Evolutionary conservation across 2,329 filamentous ascomycete species (phyloP), one percentile per base, ranked within the genome.

Genomic region (Nemania sp.): DNA sequence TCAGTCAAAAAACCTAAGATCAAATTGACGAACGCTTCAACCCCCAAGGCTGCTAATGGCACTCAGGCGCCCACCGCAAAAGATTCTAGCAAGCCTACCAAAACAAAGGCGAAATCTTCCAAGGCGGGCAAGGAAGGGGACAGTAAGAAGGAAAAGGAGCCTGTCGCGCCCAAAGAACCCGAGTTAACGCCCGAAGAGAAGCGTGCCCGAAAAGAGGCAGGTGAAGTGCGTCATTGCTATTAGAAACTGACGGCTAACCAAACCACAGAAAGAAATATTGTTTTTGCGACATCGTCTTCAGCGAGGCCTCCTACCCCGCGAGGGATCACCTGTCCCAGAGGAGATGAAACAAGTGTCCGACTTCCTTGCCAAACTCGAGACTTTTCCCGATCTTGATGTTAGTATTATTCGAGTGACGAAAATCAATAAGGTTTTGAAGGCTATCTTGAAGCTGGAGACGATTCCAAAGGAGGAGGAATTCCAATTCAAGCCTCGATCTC

Each of bases 381-480:
- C 85, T 7, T 91, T 85, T 79, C 83, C 88, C 1, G 92, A 97
- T 72, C 88, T 98, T 4, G 95, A 98, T 78, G 93, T 92, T 32
- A 89, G 90, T 72, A 96, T 98, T 74, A 97, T 98, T 76, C 90
- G 93, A 71, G 85, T 84, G 15, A 99, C 96, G 70, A 99, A 98
- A 86, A 98, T 99, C 81, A 95, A 98, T 88, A 99, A 99, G 84
- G 95, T 99, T 11, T 87, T 99, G 65, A 97, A 97, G 83, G 94
- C 92, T 4, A 96, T 99, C 73, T 84, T 98, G 75, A 98, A 97
- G 84, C 85, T 99, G 8, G 87, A 90, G 51, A 86, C 86, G 3
- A 97, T 99, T 73, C 94, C 94, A 5, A 91, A 90, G 69, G 96
- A 99, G 72, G 92, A 94, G 41, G 92, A 97, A 73, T 97, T 91